A percentile compares a stretch with the other conserved stretches of the same genome.
These are phyloP conservation scores for Peterozyma toletana DNA, from an alignment of 805 yeast genomes.

Conservation along the genomic window DNA sequence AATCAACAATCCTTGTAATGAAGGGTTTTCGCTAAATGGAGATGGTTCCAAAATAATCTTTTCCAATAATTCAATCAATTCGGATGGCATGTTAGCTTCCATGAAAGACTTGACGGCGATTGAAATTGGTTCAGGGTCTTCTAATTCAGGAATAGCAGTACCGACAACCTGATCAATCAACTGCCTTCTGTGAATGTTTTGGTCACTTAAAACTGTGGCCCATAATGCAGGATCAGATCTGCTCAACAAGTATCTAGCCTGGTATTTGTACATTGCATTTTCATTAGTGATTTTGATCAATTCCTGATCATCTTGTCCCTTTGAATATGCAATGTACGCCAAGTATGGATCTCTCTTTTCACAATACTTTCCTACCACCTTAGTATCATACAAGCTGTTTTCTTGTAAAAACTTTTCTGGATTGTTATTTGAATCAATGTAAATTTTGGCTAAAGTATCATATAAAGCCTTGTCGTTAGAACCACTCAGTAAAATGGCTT, in stretches of 20 bases:
- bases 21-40: constrained; percentile 91
- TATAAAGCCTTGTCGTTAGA: constrained; percentile 84
- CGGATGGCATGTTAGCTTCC: constrained; percentile 90
- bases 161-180: constrained; percentile 91
- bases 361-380: constrained; percentile 95
- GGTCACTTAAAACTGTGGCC: constrained; percentile 68
- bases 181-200: constrained; percentile 83
- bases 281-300: constrained; percentile 90
- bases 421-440: constrained; percentile 94
- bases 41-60: constrained; percentile 96
- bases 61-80: constrained; percentile 89
- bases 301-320: constrained; percentile 89
- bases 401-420: constrained; percentile 96
- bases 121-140: constrained; percentile 89
- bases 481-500: constrained; percentile 78
- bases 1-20: constrained; percentile 86
- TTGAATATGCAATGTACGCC: constrained; percentile 96
- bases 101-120: constrained; percentile 91
- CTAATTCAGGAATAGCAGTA: constrained; percentile 91
- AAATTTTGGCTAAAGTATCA: constrained; percentile 94
- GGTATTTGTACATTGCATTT: constrained; percentile 96
- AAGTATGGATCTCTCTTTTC: constrained; percentile 98
- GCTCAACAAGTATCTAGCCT: constrained; percentile 88
- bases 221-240: constrained; percentile 85
- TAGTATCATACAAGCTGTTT: constrained; percentile 84